These are phyloP conservation scores for Diaporthe eres DNA, from an alignment of 2,329 filamentous ascomycete genomes.

Conservation along the genomic window DNA sequence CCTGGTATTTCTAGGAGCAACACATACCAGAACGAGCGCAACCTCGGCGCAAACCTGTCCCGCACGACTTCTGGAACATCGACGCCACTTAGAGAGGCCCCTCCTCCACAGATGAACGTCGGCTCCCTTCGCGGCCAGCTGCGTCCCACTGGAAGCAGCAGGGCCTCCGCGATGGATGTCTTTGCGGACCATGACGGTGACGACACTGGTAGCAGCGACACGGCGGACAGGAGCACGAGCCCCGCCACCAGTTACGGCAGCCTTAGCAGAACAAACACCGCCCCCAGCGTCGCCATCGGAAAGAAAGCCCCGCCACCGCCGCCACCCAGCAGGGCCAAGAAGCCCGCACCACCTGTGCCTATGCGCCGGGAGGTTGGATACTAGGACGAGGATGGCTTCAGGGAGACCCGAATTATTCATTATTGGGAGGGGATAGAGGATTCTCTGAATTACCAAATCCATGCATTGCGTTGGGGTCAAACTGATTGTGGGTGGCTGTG, in stretches of 20 bases:
- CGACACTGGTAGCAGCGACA: conserved; percentile 64
- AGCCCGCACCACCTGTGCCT: conserved; percentile 68
- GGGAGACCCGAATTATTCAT: background rate
- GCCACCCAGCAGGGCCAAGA: conserved; percentile 64
- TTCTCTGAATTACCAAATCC: background rate
- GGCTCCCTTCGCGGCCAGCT: conserved; percentile 58
- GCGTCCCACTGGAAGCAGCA: conserved; percentile 57
- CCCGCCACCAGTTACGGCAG: conserved; percentile 71
- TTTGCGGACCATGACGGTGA: conserved; percentile 64
- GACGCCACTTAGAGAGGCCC: conserved; percentile 41
- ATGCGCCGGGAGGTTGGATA: conserved; percentile 52
- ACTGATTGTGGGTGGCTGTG: no score
- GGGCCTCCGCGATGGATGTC: conserved; percentile 59
- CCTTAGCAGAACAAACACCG: conserved; percentile 62
- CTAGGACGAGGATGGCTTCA: conserved; percentile 36
- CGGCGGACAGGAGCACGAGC: conserved; percentile 67
- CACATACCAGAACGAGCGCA: conserved; percentile 54
- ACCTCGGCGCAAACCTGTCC: conserved; percentile 35
- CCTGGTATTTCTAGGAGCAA: conserved; percentile 55
- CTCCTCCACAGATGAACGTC: conserved; percentile 47
- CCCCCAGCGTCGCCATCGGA: conserved; percentile 43
- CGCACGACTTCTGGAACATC: conserved; percentile 42
- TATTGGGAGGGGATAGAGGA: background rate
- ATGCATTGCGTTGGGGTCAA: conserved; percentile 4
- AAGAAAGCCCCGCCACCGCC: conserved; percentile 61